These are phyloP conservation scores for Amylocystis lapponica DNA, from an alignment of 768 basidiomycete genomes.

Conservation along the genomic window DNA sequence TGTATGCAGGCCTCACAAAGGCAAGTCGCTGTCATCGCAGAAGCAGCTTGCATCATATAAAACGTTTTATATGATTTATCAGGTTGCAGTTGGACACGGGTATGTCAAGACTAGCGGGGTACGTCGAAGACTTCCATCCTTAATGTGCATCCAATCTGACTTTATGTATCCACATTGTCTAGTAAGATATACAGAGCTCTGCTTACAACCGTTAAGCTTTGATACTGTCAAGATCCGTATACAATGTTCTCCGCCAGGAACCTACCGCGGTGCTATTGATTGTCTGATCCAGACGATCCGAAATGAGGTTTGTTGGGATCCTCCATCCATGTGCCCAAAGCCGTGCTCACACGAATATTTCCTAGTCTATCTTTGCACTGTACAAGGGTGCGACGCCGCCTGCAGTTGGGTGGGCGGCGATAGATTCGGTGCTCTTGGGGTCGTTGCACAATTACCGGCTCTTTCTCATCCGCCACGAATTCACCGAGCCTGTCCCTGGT, in stretches of 20 bases:
- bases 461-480: constrained; percentile 43
- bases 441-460: constrained; percentile 71
- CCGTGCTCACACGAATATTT: background rate
- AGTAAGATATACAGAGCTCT: background rate
- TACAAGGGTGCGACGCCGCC: constrained; percentile 76
- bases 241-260: constrained; percentile 62
- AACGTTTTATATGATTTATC: background rate
- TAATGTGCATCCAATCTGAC: no score
- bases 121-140: no score
- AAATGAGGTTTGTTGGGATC: constrained; percentile 59
- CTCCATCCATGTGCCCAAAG: background rate
- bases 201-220: constrained; percentile 37
- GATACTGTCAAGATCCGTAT: constrained; percentile 71
- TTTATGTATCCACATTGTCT: no score
- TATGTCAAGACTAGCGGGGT: constrained; percentile 16
- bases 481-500: constrained; percentile 46
- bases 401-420: constrained; percentile 66
- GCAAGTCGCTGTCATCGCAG: background rate
- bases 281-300: constrained; percentile 50
- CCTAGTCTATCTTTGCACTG: constrained; percentile 55
- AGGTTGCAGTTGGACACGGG: constrained; percentile 73
- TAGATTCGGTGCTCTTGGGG: constrained; percentile 65
- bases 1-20: constrained; percentile 9
- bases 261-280: constrained; percentile 57
- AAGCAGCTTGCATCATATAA: background rate